Evolutionary conservation across 2,329 filamentous ascomycete genomes (phyloP).

Genomic region (Huntiella bhutanensis): DNA sequence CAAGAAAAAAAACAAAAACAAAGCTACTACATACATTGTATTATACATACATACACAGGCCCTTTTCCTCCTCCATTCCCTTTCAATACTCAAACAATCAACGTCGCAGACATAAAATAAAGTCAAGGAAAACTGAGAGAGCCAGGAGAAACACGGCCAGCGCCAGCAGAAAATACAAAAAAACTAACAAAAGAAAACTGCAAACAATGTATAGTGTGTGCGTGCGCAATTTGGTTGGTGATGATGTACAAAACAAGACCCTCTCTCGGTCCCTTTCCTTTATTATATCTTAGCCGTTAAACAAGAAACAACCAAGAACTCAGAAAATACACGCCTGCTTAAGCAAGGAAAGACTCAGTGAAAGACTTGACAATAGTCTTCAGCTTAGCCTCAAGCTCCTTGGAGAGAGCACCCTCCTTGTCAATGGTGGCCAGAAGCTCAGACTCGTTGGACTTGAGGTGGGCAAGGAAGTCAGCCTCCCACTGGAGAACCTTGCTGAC

Average conservation of each 20-base stretch:
- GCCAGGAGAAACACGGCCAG: neutral
- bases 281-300: constrained; percentile 12
- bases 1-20: no score
- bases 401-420: constrained; percentile 89
- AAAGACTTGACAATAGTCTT: constrained; percentile 60
- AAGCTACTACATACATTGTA: no score
- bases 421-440: constrained; percentile 74
- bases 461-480: constrained; percentile 85
- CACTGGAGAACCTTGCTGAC: constrained; percentile 82
- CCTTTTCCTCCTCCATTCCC: no score
- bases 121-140: neutral
- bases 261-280: constrained; percentile 17
- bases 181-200: constrained; percentile 13
- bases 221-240: constrained; percentile 6
- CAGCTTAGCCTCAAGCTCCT: constrained; percentile 72
- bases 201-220: constrained; percentile 5
- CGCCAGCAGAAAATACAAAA: constrained; percentile 2
- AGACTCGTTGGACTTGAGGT: constrained; percentile 79
- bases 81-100: no score
- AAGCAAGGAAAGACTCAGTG: constrained; percentile 77
- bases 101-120: no score
- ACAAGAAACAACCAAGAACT: neutral
- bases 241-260: constrained; percentile 30
- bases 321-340: constrained; percentile 18
- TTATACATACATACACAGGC: no score